Evolutionary conservation across 1,284 basidiomycete genomes (phyloP).

Genomic region (Agaricales sp.): DNA sequence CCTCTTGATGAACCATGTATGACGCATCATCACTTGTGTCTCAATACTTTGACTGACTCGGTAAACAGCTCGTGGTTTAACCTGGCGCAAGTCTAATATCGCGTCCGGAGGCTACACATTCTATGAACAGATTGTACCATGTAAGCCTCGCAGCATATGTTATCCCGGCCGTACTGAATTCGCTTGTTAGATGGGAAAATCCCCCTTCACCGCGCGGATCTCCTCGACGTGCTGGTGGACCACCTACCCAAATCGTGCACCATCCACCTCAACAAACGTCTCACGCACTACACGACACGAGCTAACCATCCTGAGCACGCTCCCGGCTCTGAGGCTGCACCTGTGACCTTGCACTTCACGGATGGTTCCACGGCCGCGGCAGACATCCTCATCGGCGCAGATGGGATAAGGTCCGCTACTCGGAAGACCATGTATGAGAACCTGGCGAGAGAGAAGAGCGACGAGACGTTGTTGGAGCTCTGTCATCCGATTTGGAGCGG

Average conservation of each 20-base stretch:
- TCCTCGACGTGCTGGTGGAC: constrained; percentile 21
- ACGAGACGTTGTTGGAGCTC: constrained; percentile 7
- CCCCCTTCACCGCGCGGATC: constrained; percentile 21
- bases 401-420: constrained; percentile 26
- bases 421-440: constrained; percentile 20
- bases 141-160: constrained; percentile 12
- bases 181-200: constrained; percentile 20
- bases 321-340: background rate
- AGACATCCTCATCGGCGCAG: constrained; percentile 28
- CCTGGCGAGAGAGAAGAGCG: constrained; percentile 9
- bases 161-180: constrained; percentile 15
- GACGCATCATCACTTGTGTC: constrained; percentile 3
- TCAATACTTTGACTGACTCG: constrained; percentile 9
- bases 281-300: constrained; percentile 15
- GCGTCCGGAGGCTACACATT: background rate
- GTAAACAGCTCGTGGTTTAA: constrained; percentile 8
- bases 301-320: constrained; percentile 1
- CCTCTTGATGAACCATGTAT: background rate
- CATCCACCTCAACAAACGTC: constrained; percentile 22
- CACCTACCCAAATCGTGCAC: constrained; percentile 19
- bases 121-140: constrained; percentile 3
- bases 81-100: background rate
- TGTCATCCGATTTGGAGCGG: constrained; percentile 25
- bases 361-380: constrained; percentile 21
- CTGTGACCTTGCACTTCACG: constrained; percentile 19